These are phyloP conservation scores for Oropetium thomaeum DNA, from an alignment of 176 grass and related monocot genomes.

Conservation along the genomic window DNA sequence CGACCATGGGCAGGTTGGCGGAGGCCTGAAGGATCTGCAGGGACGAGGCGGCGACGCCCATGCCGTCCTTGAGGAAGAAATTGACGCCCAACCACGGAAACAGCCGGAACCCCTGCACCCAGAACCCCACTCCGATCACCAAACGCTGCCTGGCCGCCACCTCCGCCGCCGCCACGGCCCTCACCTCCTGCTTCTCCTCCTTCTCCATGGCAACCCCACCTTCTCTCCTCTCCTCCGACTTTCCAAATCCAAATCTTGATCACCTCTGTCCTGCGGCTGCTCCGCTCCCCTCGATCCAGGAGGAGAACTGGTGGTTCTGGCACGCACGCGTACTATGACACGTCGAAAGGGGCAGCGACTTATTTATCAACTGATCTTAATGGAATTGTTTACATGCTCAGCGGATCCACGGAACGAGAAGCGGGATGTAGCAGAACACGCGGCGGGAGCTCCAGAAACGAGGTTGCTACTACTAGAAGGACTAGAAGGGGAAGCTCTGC, in stretches of 20 bases:
- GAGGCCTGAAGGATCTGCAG: constrained; percentile 95
- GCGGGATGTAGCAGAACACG: constrained; percentile 26
- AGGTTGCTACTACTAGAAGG: not conserved
- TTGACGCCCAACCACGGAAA: constrained; percentile 89
- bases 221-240: not conserved
- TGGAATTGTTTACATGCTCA: not conserved
- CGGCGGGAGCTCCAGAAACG: not conserved
- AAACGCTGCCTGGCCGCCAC: constrained; percentile 43
- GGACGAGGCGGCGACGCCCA: constrained; percentile 64
- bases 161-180: not conserved
- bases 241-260: constrained; percentile 19
- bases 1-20: constrained; percentile 87
- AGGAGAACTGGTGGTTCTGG: constrained; percentile 3
- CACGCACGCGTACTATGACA: constrained; percentile 8
- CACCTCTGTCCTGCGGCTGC: not conserved
- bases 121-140: constrained; percentile 83
- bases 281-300: constrained; percentile 13
- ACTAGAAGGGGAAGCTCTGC: not conserved
- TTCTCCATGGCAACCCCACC: not conserved
- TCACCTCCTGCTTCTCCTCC: not conserved
- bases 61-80: constrained; percentile 95
- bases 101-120: constrained; percentile 88
- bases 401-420: not conserved
- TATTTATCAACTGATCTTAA: too few relatives aligned
- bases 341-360: not conserved